Conservation (phyloP, 1,139 yeast species). For the Pneumocystis canis region DNA sequence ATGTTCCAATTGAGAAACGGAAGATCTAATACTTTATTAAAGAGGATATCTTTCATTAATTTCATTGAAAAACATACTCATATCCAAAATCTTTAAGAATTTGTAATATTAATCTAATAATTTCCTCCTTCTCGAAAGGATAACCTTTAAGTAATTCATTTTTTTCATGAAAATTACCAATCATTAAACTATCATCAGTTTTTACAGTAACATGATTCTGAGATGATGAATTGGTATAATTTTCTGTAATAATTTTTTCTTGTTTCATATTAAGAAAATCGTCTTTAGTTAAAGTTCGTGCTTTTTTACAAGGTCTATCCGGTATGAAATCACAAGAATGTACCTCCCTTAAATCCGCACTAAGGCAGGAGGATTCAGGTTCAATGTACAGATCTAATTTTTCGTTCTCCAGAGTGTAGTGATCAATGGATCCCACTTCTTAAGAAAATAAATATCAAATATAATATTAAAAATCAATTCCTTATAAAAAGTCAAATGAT, state of each 20-base stretch:
- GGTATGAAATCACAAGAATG: not conserved
- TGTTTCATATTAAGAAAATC: not conserved
- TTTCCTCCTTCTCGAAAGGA: slow-evolving; percentile 26
- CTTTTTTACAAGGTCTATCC: not conserved
- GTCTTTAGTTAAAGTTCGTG: not conserved
- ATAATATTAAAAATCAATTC: not conserved
- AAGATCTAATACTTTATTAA: slow-evolving; percentile 4
- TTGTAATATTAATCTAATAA: slow-evolving; percentile 37
- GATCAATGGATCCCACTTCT: not conserved
- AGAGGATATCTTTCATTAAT: not conserved
- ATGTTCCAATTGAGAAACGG: slow-evolving; percentile 29
- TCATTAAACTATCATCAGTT: not conserved
- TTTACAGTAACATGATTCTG: not conserved
- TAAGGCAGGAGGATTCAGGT: not conserved
- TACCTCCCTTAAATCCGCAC: not conserved
- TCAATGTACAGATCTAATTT: not conserved
- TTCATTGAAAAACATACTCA: slow-evolving; percentile 13
- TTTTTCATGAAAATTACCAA: not conserved
- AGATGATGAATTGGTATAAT: not conserved
- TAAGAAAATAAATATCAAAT: not conserved
- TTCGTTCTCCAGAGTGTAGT: not conserved
- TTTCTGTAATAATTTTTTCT: not conserved
- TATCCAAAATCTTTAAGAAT: slow-evolving; percentile 38
- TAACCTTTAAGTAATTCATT: not conserved
- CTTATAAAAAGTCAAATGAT: not conserved